Conservation (phyloP, 441 rosid genomes). For the Populus trichocarpa region DNA sequence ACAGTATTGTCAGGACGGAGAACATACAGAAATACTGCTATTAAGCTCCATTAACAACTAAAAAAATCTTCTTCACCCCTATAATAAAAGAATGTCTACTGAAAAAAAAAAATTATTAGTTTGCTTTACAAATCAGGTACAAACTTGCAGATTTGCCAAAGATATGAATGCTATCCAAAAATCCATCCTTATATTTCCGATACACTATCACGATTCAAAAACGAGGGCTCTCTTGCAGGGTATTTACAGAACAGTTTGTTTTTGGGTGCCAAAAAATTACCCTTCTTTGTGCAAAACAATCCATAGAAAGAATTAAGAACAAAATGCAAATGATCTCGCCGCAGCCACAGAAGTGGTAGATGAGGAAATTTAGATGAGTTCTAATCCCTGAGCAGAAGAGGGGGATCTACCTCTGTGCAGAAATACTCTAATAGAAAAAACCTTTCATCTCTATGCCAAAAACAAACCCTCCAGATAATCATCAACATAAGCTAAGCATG, state of each 20-base stretch:
- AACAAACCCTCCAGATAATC: slow-evolving; percentile 88
- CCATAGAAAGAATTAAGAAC: background rate
- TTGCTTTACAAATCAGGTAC: background rate
- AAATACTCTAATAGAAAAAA: background rate
- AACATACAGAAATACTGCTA: background rate
- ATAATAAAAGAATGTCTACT: background rate
- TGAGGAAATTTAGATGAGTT: background rate
- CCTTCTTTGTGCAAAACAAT: slow-evolving; percentile 16
- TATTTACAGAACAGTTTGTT: slow-evolving; percentile 10
- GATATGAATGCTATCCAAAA: background rate
- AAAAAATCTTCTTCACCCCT: background rate
- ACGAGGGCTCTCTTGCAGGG: background rate
- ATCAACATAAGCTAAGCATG: slow-evolving; percentile 93
- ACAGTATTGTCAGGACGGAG: too few species aligned
- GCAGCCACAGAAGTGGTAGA: background rate
- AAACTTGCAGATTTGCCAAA: background rate
- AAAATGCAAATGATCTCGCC: background rate
- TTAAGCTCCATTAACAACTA: background rate
- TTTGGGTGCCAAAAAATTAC: slow-evolving; percentile 17
- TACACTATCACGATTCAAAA: background rate
- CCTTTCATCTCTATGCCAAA: slow-evolving; percentile 29
- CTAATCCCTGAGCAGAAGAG: background rate
- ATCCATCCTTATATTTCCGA: background rate
- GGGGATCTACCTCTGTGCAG: background rate
- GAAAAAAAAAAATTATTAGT: background rate